Conservation (phyloP, 495 filamentous ascomycete genomes). For the Chaetomidium leptoderma region DNA sequence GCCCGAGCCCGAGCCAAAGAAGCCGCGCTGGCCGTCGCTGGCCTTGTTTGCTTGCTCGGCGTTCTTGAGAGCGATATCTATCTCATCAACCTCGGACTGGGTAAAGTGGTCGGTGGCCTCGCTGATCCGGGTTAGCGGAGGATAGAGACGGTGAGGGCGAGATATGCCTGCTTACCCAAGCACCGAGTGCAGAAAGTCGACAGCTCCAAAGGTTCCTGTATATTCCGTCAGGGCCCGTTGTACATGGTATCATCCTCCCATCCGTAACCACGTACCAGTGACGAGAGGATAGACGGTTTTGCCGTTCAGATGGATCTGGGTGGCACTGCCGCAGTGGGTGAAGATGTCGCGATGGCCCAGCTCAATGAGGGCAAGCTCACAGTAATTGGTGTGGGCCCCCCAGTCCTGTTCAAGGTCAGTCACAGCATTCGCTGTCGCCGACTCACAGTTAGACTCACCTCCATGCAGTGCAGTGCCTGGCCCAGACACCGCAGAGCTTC, state of each 20-base stretch:
- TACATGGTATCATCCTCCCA: not conserved
- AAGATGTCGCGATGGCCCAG: slow-evolving; percentile 80
- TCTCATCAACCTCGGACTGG: slow-evolving; percentile 87
- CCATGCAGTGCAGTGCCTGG: slow-evolving; percentile 86
- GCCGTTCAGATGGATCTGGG: slow-evolving; percentile 68
- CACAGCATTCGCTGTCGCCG: not conserved
- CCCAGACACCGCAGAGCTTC: slow-evolving; percentile 84
- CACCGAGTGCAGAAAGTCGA: slow-evolving; percentile 97
- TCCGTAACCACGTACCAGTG: slow-evolving; percentile 59
- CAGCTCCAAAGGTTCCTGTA: slow-evolving; percentile 68
- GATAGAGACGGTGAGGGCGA: not conserved
- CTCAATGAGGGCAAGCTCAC: slow-evolving; percentile 81
- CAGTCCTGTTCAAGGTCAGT: slow-evolving; percentile 56
- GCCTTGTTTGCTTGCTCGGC: slow-evolving; percentile 38
- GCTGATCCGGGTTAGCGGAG: slow-evolving; percentile 12
- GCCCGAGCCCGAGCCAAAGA: slow-evolving; percentile 38
- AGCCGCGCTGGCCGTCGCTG: slow-evolving; percentile 36
- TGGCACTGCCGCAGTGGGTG: slow-evolving; percentile 71
- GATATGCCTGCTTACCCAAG: slow-evolving; percentile 50
- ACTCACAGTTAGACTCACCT: slow-evolving; percentile 32
- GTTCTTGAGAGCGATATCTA: slow-evolving; percentile 67
- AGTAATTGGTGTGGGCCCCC: slow-evolving; percentile 91
- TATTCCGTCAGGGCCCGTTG: not conserved
- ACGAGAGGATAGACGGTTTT: slow-evolving; percentile 79
- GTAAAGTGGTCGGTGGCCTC: slow-evolving; percentile 95